Conservation (phyloP, 208 protist species). For the Acanthamoeba lugdunensis region DNA sequence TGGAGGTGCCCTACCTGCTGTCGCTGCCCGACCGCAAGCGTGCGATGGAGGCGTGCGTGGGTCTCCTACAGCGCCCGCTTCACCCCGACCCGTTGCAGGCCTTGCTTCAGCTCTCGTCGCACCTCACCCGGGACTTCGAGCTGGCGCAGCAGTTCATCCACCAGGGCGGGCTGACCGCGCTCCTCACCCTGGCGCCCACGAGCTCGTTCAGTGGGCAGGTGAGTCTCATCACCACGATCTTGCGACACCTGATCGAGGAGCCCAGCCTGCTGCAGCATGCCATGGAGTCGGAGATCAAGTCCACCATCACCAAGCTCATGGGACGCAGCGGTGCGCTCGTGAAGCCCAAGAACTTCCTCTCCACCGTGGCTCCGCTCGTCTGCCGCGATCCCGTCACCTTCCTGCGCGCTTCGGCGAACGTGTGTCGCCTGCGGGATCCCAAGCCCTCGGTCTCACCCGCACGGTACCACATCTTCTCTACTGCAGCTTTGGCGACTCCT, state of each 20-base stretch:
- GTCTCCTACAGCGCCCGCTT: slow-evolving; percentile 37
- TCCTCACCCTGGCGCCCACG: neutral
- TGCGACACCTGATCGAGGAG: slow-evolving; percentile 68
- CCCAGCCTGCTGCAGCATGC: slow-evolving; percentile 58
- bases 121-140: slow-evolving; percentile 50
- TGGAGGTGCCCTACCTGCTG: slow-evolving; percentile 56
- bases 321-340: slow-evolving; percentile 64
- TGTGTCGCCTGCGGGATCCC: slow-evolving; percentile 48
- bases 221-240: slow-evolving; percentile 25
- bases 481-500: neutral
- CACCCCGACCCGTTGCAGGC: slow-evolving; percentile 45
- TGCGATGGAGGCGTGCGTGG: neutral
- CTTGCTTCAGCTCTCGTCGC: slow-evolving; percentile 42
- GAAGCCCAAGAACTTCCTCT: slow-evolving; percentile 71
- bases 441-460: slow-evolving; percentile 36
- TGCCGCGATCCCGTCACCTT: slow-evolving; percentile 57
- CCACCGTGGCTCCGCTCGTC: slow-evolving; percentile 39
- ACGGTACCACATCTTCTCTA: neutral
- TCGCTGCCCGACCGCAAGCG: neutral
- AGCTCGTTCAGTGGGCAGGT: slow-evolving; percentile 10
- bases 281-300: slow-evolving; percentile 69
- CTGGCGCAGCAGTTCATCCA: slow-evolving; percentile 64
- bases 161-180: slow-evolving; percentile 6
- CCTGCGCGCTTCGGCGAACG: slow-evolving; percentile 38
- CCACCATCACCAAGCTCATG: slow-evolving; percentile 65